phyloP scores from a whole-genome alignment of 2,329 filamentous ascomycete species.

The Colletotrichum cordylinicola region DNA sequence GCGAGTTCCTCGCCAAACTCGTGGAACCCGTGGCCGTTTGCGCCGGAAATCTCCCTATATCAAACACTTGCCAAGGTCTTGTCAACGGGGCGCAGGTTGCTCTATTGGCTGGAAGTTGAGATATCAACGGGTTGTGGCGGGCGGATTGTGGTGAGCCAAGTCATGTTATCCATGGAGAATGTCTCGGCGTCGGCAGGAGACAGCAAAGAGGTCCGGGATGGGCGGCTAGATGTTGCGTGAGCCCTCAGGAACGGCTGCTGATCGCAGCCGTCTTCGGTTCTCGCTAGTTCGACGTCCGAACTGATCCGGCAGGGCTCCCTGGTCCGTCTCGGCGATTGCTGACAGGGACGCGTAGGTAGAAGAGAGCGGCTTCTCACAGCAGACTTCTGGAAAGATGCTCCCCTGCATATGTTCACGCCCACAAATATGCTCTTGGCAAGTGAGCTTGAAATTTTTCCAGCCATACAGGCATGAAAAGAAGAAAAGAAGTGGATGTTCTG shows the following conservation, averaged over 20 bases:
- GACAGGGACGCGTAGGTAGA: neutral
- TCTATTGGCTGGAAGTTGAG: neutral
- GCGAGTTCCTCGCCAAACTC: neutral
- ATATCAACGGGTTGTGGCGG: neutral
- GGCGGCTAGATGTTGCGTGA: neutral
- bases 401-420: neutral
- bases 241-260: neutral
- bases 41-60: neutral
- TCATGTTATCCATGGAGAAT: neutral
- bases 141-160: constrained; percentile 6
- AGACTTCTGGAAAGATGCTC: too few species aligned
- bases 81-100: neutral
- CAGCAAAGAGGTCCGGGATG: neutral
- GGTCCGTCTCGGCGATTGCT: neutral
- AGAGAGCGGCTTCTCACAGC: neutral
- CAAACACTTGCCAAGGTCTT: constrained; percentile 14
- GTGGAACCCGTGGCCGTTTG: neutral
- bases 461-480: neutral
- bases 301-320: constrained; percentile 1
- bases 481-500: neutral
- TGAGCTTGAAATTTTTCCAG: neutral
- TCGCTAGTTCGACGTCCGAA: constrained; percentile 5
- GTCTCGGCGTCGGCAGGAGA: constrained; percentile 2
- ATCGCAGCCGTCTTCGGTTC: constrained; percentile 10
- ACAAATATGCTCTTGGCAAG: neutral